A percentile compares a stretch with the other conserved stretches of the same genome.
Conservation (phyloP, 208 protist species). For the Acanthamoeba triangularis region DNA sequence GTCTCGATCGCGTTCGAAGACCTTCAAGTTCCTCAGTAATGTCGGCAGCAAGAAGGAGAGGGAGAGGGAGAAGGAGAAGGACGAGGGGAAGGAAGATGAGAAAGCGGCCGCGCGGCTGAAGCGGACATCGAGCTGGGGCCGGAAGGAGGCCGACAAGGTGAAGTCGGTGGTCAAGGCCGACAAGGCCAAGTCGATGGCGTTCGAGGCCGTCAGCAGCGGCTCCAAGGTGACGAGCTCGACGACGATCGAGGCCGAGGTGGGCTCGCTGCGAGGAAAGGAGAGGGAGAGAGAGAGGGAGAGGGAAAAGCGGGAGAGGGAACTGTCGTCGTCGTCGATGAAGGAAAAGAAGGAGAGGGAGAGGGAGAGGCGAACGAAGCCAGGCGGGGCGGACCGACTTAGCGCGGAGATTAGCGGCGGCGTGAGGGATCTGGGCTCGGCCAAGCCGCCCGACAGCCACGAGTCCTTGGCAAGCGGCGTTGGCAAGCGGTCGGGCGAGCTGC, state of each 20-base stretch:
- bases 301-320: neutral
- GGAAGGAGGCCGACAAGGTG: slow-evolving; percentile 4
- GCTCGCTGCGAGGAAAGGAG: neutral
- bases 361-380: too few relatives aligned
- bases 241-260: neutral
- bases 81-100: neutral
- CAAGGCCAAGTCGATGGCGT: too few relatives aligned
- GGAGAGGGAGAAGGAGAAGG: neutral
- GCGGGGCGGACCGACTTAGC: too few relatives aligned
- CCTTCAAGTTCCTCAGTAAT: neutral
- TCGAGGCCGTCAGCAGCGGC: neutral
- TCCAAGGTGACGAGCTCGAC: too few relatives aligned
- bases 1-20: neutral
- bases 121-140: neutral
- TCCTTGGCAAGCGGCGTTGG: too few relatives aligned
- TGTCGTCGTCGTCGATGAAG: too few relatives aligned
- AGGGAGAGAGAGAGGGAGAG: neutral
- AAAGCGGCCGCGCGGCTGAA: neutral
- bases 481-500: too few relatives aligned
- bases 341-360: too few relatives aligned
- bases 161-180: neutral
- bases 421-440: too few relatives aligned
- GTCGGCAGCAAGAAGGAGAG: neutral
- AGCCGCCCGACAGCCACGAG: too few relatives aligned
- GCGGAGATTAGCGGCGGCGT: too few relatives aligned